Evolutionary conservation across 768 basidiomycete genomes (phyloP).

Genomic region (Leucogyrophana mollusca): DNA sequence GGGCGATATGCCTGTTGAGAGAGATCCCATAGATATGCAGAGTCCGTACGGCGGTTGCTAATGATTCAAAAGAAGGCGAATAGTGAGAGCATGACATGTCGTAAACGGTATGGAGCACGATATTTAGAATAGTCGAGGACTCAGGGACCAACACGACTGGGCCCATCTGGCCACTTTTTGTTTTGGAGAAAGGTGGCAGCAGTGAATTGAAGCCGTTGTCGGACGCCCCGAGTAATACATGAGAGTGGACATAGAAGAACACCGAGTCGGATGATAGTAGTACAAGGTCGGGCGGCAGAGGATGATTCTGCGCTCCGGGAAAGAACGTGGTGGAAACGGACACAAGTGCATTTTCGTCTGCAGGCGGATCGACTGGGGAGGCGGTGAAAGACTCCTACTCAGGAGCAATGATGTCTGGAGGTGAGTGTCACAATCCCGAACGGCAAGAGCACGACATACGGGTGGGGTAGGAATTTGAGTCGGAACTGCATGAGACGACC

Average conservation of each 20-base stretch:
- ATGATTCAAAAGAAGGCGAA: constrained; percentile 60
- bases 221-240: constrained; percentile 57
- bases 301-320: constrained; percentile 60
- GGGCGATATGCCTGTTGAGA: constrained; percentile 44
- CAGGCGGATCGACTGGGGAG: constrained; percentile 29
- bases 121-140: constrained; percentile 60
- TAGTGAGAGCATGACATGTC: constrained; percentile 74
- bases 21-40: constrained; percentile 62
- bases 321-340: constrained; percentile 84
- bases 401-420: not conserved
- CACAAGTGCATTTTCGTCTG: constrained; percentile 50
- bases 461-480: constrained; percentile 66
- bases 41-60: constrained; percentile 54
- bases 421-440: constrained; percentile 3
- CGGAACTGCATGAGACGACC: constrained; percentile 9
- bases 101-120: constrained; percentile 73
- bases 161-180: constrained; percentile 41
- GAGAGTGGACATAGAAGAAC: constrained; percentile 79
- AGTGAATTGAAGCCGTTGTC: constrained; percentile 62
- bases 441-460: constrained; percentile 35
- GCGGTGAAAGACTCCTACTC: constrained; percentile 30
- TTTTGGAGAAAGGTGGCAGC: constrained; percentile 43
- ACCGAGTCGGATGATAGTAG: constrained; percentile 74
- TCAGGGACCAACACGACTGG: constrained; percentile 62
- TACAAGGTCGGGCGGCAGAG: constrained; percentile 59